Evolutionary conservation across 2,329 filamentous ascomycete genomes (phyloP), one percentile per base, ranked within the genome.

Genomic region (Diplodia intermedia): DNA sequence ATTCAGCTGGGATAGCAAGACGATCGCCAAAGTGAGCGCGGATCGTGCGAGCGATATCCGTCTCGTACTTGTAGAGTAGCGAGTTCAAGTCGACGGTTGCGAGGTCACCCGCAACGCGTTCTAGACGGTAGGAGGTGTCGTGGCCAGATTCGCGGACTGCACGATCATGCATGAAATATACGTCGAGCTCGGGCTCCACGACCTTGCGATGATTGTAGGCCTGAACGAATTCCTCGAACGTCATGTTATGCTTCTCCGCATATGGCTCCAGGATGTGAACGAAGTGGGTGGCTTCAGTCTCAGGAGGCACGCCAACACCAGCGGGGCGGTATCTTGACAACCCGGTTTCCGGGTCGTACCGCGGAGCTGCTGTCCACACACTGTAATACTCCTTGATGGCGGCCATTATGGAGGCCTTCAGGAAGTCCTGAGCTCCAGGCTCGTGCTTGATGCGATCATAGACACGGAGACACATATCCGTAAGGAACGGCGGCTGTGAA

Each of bases 351-450:
- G 87, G 87, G 72, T 97, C 94, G 56, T 91, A 85, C 47, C 94
- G 89, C 65, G 94, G 94, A 72, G 72, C 72, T 9, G 77, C 77
- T 79, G 89, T 92, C 94, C 94, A 97, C 2, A 97, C 92, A 69
- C 87, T 92, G 79, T 96, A 89, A 77, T 97, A 97, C 78, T 97
- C 94, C 81, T 98, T 99, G 83, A 98, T 97, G 12, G 94, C 95
- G 7, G 95, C 94, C 49, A 97, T 85, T 36, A 93, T 91, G 7
- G 93, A 88, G 18, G 86, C 86, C 38, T 88, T 87, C 70, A 99
- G 84, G 78, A 98, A 97, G 0, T 97, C 92, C 62, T 89, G 80
- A 1, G 93, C 88, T 60, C 89, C 91, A 0, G 90, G 88, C 77
- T 97, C 91, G 72, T 93, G 89, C 82, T 93, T 93, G 79, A 97